Conservation (phyloP, 441 rosid genomes). For the Eruca vesicaria region DNA sequence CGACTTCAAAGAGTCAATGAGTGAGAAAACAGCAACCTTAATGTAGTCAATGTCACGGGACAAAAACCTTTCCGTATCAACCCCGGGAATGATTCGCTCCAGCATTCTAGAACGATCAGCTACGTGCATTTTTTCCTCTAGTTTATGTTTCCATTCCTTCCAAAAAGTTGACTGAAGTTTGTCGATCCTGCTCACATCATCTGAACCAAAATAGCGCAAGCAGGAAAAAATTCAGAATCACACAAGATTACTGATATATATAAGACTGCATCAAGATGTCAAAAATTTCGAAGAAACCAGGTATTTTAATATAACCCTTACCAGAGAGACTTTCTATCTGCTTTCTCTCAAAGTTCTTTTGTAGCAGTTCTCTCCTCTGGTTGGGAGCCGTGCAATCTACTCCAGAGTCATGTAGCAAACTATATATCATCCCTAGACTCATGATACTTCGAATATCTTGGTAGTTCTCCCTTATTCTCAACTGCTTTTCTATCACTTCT, state of each 20-base stretch:
- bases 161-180: slow-evolving; percentile 88
- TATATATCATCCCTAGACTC: slow-evolving; percentile 90
- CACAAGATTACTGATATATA: slow-evolving; percentile 5
- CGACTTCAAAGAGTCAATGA: slow-evolving; percentile 65
- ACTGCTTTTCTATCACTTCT: slow-evolving; percentile 92
- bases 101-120: slow-evolving; percentile 83
- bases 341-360: slow-evolving; percentile 67
- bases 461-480: slow-evolving; percentile 72
- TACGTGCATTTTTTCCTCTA: slow-evolving; percentile 78
- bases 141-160: slow-evolving; percentile 95
- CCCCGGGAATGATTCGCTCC: slow-evolving; percentile 91
- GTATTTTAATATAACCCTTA: slow-evolving; percentile 28
- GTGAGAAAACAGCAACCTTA: slow-evolving; percentile 52
- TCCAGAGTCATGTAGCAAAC: slow-evolving; percentile 78
- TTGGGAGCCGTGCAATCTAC: slow-evolving; percentile 78
- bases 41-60: slow-evolving; percentile 76
- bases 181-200: slow-evolving; percentile 77
- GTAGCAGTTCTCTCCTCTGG: slow-evolving; percentile 79
- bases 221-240: slow-evolving; percentile 2
- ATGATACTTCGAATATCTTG: slow-evolving; percentile 87
- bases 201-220: slow-evolving; percentile 42
- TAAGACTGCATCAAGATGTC: slow-evolving; percentile 16
- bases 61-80: slow-evolving; percentile 79
- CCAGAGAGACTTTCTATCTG: slow-evolving; percentile 67
- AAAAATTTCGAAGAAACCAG: background rate